Evolutionary conservation across 2,329 filamentous ascomycete species (phyloP).

Genomic region (Coniochaeta sp.): DNA sequence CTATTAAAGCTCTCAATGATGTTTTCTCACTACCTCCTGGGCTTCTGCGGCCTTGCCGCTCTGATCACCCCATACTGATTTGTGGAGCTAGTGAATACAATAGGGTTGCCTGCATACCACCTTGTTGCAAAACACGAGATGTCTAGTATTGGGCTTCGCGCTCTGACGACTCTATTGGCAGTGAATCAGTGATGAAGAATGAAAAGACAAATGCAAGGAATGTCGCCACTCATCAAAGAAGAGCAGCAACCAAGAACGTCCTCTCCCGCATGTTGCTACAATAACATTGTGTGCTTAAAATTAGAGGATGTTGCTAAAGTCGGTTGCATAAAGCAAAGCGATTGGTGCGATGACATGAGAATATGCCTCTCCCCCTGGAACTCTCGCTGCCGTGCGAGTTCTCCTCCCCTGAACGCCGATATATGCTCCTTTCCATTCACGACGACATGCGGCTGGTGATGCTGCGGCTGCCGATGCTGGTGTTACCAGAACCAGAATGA

Average conservation of each 20-base stretch:
- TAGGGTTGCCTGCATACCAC: too few relatives aligned
- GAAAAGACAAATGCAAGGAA: too few relatives aligned
- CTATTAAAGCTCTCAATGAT: not conserved
- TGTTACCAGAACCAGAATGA: not conserved
- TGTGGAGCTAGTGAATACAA: too few relatives aligned
- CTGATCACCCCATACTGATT: too few relatives aligned
- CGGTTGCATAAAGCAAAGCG: not conserved
- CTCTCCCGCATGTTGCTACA: not conserved
- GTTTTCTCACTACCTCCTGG: not conserved
- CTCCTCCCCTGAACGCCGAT: not conserved
- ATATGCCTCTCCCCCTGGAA: not conserved
- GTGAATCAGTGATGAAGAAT: too few relatives aligned
- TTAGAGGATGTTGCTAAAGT: not conserved
- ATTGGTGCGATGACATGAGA: not conserved
- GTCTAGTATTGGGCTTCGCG: too few relatives aligned
- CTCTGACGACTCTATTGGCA: too few relatives aligned
- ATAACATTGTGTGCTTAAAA: not conserved
- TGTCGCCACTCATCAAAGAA: too few relatives aligned
- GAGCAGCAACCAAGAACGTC: too few relatives aligned
- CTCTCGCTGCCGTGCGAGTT: not conserved
- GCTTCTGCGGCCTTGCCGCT: too few relatives aligned
- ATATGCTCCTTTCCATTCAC: not conserved
- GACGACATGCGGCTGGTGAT: not conserved
- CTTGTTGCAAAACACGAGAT: too few relatives aligned
- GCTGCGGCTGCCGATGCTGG: not conserved